Conservation (phyloP, 352 stramenopile species). For the Globisporangium perplexum region DNA sequence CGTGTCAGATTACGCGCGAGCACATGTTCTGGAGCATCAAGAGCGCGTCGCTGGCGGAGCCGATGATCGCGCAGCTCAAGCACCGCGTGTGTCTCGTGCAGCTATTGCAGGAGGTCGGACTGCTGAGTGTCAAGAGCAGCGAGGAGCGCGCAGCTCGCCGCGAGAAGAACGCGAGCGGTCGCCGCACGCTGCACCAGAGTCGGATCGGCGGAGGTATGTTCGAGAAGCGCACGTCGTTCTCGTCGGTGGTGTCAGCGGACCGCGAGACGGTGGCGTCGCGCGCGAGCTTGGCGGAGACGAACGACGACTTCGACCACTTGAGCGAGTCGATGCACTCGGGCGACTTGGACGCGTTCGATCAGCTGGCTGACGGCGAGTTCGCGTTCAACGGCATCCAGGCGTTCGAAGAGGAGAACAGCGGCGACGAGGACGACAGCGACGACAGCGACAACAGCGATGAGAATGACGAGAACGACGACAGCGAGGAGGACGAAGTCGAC, state of each 20-base stretch:
- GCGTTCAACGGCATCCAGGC: conserved; percentile 11
- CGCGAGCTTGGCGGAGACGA: conserved; percentile 22
- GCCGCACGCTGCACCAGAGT: not conserved
- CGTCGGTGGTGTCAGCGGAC: conserved; percentile 29
- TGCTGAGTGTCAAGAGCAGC: conserved; percentile 21
- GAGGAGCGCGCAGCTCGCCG: conserved; percentile 1
- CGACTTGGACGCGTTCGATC: conserved; percentile 7
- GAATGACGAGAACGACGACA: not conserved
- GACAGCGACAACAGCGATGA: not conserved
- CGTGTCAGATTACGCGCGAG: conserved; percentile 64
- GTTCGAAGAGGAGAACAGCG: conserved; percentile 17
- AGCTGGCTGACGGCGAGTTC: not conserved
- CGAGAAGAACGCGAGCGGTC: not conserved
- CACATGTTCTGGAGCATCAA: conserved; percentile 70
- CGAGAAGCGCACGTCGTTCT: conserved; percentile 4
- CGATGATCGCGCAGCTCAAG: conserved; percentile 53
- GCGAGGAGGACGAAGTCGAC: not conserved
- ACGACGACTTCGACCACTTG: conserved; percentile 24
- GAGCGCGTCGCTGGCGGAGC: conserved; percentile 54
- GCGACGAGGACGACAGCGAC: conserved; percentile 12
- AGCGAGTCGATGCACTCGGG: conserved; percentile 21
- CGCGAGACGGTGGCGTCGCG: conserved; percentile 39
- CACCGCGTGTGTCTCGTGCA: conserved; percentile 55
- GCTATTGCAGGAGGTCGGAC: conserved; percentile 58
- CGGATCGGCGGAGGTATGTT: not conserved